These are phyloP conservation scores for Zymoseptoria crescenta DNA, from an alignment of 2,329 filamentous ascomycete genomes.

Conservation along the genomic window DNA sequence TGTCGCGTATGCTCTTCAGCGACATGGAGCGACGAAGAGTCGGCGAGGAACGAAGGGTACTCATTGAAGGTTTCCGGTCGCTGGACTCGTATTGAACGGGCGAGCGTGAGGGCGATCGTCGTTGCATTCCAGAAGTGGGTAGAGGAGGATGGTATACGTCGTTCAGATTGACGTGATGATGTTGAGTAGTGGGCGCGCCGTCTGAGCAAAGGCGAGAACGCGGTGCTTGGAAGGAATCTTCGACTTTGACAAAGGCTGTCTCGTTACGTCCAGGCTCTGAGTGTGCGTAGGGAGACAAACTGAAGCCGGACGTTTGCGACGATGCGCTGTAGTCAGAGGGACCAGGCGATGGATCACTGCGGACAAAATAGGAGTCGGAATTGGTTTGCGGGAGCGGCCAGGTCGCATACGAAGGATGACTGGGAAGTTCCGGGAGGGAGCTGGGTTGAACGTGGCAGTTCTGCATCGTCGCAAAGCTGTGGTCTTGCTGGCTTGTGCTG, in stretches of 20 bases:
- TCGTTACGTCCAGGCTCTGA: constrained; percentile 12
- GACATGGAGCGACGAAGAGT: neutral
- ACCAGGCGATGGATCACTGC: constrained; percentile 14
- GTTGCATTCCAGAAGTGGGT: neutral
- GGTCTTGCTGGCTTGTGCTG: neutral
- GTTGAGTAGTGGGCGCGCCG: neutral
- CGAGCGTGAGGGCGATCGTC: neutral
- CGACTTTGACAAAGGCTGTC: constrained; percentile 18
- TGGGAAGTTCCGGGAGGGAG: neutral
- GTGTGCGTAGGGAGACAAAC: constrained; percentile 21
- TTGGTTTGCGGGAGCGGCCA: neutral
- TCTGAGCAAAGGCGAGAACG: constrained; percentile 8
- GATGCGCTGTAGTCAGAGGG: constrained; percentile 19
- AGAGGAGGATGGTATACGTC: constrained; percentile 8
- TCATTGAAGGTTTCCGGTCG: neutral
- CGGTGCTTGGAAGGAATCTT: constrained; percentile 8
- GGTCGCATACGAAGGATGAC: neutral
- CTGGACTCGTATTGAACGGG: neutral
- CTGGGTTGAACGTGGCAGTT: neutral
- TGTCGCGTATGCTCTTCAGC: neutral
- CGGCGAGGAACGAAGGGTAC: neutral
- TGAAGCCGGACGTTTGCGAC: constrained; percentile 14
- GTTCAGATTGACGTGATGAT: constrained; percentile 10
- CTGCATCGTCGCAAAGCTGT: neutral
- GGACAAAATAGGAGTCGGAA: neutral